phyloP scores from a whole-genome alignment of 2,329 filamentous ascomycete genomes.

The Aspergillus texensis region DNA sequence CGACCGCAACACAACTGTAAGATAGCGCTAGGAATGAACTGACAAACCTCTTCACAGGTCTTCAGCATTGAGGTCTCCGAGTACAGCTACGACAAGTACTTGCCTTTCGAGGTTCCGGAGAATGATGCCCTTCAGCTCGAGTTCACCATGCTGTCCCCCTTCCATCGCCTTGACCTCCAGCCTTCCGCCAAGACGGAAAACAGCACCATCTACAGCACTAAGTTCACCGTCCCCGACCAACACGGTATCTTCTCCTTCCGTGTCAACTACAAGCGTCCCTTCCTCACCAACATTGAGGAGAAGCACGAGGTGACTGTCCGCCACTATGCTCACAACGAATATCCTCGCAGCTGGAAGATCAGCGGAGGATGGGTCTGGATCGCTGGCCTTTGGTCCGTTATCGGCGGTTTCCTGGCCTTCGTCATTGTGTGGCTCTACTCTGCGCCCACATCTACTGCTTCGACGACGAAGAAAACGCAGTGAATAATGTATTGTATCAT shows the following conservation, averaged over 20 bases:
- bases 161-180: slow-evolving; percentile 79
- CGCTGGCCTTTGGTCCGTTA: slow-evolving; percentile 79
- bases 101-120: slow-evolving; percentile 70
- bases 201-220: slow-evolving; percentile 71
- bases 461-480: slow-evolving; percentile 53
- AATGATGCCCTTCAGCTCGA: slow-evolving; percentile 85
- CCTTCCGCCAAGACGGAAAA: slow-evolving; percentile 62
- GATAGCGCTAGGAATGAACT: slow-evolving; percentile 22
- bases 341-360: slow-evolving; percentile 86
- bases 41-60: slow-evolving; percentile 55
- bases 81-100: slow-evolving; percentile 73
- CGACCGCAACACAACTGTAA: background rate
- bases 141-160: slow-evolving; percentile 97
- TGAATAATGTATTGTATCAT: slow-evolving; percentile 31
- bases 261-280: slow-evolving; percentile 95
- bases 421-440: slow-evolving; percentile 86
- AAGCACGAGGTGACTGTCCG: slow-evolving; percentile 93
- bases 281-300: slow-evolving; percentile 85
- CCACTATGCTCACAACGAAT: slow-evolving; percentile 97
- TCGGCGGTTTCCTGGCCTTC: slow-evolving; percentile 82
- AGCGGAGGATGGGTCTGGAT: slow-evolving; percentile 95
- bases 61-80: slow-evolving; percentile 90
- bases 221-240: slow-evolving; percentile 88
- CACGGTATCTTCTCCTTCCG: slow-evolving; percentile 99
- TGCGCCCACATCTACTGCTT: slow-evolving; percentile 50